These are phyloP conservation scores for Fragaria nilgerrensis DNA, from an alignment of 306 rosid genomes.

Conservation along the genomic window DNA sequence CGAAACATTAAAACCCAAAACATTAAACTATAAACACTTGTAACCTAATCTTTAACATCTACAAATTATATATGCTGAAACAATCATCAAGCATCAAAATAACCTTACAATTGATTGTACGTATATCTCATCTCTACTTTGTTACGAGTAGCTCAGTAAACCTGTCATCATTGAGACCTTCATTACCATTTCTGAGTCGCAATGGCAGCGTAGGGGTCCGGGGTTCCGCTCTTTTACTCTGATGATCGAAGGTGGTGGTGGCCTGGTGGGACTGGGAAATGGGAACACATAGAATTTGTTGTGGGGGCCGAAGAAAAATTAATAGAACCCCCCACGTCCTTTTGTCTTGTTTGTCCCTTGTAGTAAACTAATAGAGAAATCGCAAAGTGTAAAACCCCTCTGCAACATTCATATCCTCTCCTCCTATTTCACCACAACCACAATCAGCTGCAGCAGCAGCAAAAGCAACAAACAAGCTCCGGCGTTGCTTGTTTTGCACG, in stretches of 20 bases:
- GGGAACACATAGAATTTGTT: slow-evolving; percentile 37
- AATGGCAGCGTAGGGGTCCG: neutral
- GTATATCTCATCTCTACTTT: neutral
- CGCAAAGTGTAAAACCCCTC: neutral
- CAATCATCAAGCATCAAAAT: too few species aligned
- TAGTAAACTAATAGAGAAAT: slow-evolving; percentile 1
- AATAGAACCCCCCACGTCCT: slow-evolving; percentile 43
- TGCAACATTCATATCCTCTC: slow-evolving; percentile 19
- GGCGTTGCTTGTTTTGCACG: slow-evolving; percentile 69
- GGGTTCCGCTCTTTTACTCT: neutral
- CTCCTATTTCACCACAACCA: slow-evolving; percentile 27
- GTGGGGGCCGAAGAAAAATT: slow-evolving; percentile 34
- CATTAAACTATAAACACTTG: too few species aligned
- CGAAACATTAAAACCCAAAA: too few species aligned
- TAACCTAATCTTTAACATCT: too few species aligned
- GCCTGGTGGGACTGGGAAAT: slow-evolving; percentile 1
- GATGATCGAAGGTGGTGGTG: slow-evolving; percentile 15
- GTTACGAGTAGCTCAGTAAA: neutral
- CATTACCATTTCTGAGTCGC: neutral
- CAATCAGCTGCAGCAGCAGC: neutral
- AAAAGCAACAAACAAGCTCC: neutral
- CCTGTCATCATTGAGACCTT: neutral
- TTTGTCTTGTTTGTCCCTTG: slow-evolving; percentile 57
- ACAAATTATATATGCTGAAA: too few species aligned
- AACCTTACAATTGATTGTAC: too few species aligned